Conservation (phyloP, 1,139 yeast species). For the Yamadazyma blattariae region DNA sequence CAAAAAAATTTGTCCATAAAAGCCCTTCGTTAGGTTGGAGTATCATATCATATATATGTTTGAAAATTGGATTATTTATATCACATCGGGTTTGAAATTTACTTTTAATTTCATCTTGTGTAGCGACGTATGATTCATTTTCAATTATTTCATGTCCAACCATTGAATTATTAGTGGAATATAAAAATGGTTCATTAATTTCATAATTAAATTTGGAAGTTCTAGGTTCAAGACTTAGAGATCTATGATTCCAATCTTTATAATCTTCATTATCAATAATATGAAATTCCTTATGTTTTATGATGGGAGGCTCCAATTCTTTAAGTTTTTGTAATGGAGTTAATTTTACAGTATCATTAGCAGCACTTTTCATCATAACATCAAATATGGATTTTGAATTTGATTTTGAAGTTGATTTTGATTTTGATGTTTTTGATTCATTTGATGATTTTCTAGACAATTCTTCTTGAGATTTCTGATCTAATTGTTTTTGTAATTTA, state of each 20-base stretch:
- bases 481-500: slow-evolving; percentile 7
- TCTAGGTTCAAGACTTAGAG: background rate
- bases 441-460: too few relatives aligned
- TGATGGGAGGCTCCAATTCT: slow-evolving; percentile 19
- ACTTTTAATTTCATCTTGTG: background rate
- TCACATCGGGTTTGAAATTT: slow-evolving; percentile 5
- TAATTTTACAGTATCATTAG: slow-evolving; percentile 18
- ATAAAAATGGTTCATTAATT: background rate
- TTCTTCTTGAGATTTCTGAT: too few relatives aligned
- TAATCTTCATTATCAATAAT: slow-evolving; percentile 11
- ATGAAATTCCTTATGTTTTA: slow-evolving; percentile 20
- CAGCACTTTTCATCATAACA: slow-evolving; percentile 24
- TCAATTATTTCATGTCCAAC: too few relatives aligned
- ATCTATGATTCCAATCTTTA: background rate
- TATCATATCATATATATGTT: slow-evolving; percentile 2
- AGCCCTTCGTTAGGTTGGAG: background rate
- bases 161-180: background rate
- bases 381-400: slow-evolving; percentile 19
- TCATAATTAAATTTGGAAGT: background rate
- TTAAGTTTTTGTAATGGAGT: slow-evolving; percentile 23
- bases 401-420: slow-evolving; percentile 1
- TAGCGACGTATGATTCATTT: too few relatives aligned
- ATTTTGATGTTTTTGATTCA: too few relatives aligned
- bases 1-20: slow-evolving; percentile 45
- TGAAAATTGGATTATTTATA: slow-evolving; percentile 1